phyloP scores from a whole-genome alignment of 2,329 filamentous ascomycete genomes.

The Calonectria pseudoreteaudii region DNA sequence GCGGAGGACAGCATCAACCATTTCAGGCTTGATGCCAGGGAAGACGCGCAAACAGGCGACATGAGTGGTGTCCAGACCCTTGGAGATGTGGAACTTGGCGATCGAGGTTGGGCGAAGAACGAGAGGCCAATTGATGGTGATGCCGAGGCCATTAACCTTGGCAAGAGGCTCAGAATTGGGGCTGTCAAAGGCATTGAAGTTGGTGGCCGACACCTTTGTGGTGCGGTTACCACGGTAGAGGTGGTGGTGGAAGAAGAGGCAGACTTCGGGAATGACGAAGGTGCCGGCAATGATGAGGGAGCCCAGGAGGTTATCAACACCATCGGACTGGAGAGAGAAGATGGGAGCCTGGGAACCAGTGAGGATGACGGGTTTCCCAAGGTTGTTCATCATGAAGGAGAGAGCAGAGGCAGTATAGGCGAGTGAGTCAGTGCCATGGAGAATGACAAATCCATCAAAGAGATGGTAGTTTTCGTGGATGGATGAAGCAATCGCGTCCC shows the following conservation, averaged over 20 bases:
- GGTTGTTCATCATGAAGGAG: conserved; percentile 91
- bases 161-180: conserved; percentile 89
- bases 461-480: conserved; percentile 87
- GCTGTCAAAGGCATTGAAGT: conserved; percentile 88
- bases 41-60: conserved; percentile 92
- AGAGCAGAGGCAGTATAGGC: conserved; percentile 91
- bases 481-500: conserved; percentile 85
- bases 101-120: conserved; percentile 81
- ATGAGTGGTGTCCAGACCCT: conserved; percentile 84
- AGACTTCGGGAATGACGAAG: conserved; percentile 93
- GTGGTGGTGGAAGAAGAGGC: conserved; percentile 92
- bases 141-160: conserved; percentile 82
- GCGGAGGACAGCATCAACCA: conserved; percentile 86
- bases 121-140: conserved; percentile 83
- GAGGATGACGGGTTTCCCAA: conserved; percentile 91
- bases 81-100: conserved; percentile 79
- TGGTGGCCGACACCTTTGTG: conserved; percentile 87
- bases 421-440: conserved; percentile 91
- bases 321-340: conserved; percentile 90
- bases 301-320: conserved; percentile 88
- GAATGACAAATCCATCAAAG: conserved; percentile 91
- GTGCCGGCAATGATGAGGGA: conserved; percentile 92
- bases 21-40: conserved; percentile 92
- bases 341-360: conserved; percentile 89
- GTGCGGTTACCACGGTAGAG: conserved; percentile 90